Evolutionary conservation across 768 basidiomycete genomes (phyloP), one percentile per base, ranked within the genome.

Genomic region (Tremella fuciformis): DNA sequence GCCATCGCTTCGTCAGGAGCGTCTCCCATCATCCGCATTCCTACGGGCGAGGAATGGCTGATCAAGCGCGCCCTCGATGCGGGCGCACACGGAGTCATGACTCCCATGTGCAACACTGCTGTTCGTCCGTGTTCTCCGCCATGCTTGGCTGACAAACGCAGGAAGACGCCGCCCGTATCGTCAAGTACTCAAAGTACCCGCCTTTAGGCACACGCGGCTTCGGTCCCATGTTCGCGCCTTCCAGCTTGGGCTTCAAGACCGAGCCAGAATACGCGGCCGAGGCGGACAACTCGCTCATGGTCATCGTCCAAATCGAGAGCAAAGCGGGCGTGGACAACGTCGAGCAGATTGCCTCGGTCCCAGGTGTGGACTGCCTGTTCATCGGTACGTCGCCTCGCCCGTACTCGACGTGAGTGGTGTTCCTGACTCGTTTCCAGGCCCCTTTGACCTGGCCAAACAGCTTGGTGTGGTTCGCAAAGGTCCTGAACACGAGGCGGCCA

Each of bases 1-100:
- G 62, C 70, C 24, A 69, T 76, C 51, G 63, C 70, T 9, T 59
- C 64, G 0, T 57, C 50, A 6, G 73, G 73, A 7, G 69, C 63
- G 15, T 70, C 70, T 26, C 78, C 78, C 8, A 75, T 78, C 59
- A 73, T 78, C 47, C 66, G 78, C 3, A 62, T 78, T 15, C 74
- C 76, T 6, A 70, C 57, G 16, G 71, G 69, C 38, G 70, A 73
- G 40, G 65, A 66, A 37, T 66, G 64, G 58, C 64, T 71, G 61
- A 72, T 78, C 63, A 78, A 78, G 67, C 66, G 78, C 11, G 78
- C 78, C 13, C 65, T 78, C 15, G 78, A 78, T 49, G 53, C 76
- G 7, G 78, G 78, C 18, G 76, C 76, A 8, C 76, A 76, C 37
- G 77, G 77, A 6, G 58, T 78, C n/a, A 73, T 76, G 72, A 67